Evolutionary conservation across 2,329 filamentous ascomycete species (phyloP).

Genomic region (Xylaria multiplex): DNA sequence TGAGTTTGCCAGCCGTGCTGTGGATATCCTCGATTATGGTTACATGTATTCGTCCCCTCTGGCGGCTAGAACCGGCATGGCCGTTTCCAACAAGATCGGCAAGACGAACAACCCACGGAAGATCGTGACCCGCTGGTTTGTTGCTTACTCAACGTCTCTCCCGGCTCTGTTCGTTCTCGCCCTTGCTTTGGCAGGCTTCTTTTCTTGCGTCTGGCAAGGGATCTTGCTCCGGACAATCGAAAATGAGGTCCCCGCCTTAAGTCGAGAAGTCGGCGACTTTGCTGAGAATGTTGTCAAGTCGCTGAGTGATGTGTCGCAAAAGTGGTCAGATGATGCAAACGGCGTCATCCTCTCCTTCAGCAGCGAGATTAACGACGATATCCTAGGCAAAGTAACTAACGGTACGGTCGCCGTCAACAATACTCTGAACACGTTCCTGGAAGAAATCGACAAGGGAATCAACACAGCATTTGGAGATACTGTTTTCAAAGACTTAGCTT

Average conservation of each 20-base stretch:
- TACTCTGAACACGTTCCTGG: conserved; percentile 84
- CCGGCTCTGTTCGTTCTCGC: conserved; percentile 88
- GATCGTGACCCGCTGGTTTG: conserved; percentile 80
- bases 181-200: conserved; percentile 81
- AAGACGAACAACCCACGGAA: conserved; percentile 60
- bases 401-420: conserved; percentile 84
- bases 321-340: conserved; percentile 83
- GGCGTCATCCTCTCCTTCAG: conserved; percentile 76
- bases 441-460: conserved; percentile 78
- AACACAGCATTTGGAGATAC: conserved; percentile 84
- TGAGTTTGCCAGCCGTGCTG: conserved; percentile 72
- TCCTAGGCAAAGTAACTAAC: conserved; percentile 88
- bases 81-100: conserved; percentile 72
- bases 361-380: conserved; percentile 80
- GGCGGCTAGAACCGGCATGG: conserved; percentile 77
- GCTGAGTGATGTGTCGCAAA: conserved; percentile 76
- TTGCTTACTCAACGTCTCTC: conserved; percentile 87
- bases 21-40: conserved; percentile 86
- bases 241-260: conserved; percentile 79
- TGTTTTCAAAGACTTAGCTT: conserved; percentile 79
- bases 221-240: conserved; percentile 79
- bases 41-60: conserved; percentile 87
- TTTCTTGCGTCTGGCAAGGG: conserved; percentile 84
- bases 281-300: conserved; percentile 79
- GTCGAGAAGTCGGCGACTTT: conserved; percentile 79